These are phyloP conservation scores for Fremontodendron californicum DNA, from an alignment of 345 rosid species.

Conservation along the genomic window DNA sequence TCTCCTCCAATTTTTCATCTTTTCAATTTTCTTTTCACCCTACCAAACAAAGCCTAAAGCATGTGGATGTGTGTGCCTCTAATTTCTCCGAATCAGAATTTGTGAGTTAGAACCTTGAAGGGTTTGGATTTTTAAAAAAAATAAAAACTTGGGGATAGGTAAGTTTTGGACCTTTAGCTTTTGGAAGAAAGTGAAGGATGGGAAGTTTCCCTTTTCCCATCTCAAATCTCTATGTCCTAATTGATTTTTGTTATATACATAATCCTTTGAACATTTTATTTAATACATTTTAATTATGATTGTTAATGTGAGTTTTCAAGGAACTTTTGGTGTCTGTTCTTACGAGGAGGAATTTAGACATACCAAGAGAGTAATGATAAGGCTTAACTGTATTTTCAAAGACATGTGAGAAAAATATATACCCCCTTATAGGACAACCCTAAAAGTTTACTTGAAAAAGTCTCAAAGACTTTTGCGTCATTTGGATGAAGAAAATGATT, in stretches of 20 bases:
- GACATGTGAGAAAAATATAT: background rate
- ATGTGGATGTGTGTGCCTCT: conserved; percentile 8
- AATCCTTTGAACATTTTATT: background rate
- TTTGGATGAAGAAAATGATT: too few relatives aligned
- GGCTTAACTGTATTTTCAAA: conserved; percentile 1
- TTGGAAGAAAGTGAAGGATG: conserved; percentile 12
- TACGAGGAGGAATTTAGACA: background rate
- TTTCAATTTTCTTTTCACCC: too few relatives aligned
- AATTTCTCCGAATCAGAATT: background rate
- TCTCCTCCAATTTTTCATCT: too few relatives aligned
- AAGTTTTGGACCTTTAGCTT: conserved; percentile 6
- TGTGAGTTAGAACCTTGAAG: background rate
- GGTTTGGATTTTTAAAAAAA: background rate
- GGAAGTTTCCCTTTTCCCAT: conserved; percentile 7
- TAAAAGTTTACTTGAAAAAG: too few relatives aligned
- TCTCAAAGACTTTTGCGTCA: too few relatives aligned
- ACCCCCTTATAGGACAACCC: too few relatives aligned
- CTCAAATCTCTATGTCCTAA: background rate
- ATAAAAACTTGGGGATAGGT: background rate
- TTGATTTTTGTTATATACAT: too few relatives aligned
- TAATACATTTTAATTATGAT: background rate
- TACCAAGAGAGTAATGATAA: conserved; percentile 13
- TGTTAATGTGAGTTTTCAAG: conserved; percentile 1
- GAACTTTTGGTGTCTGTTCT: background rate
- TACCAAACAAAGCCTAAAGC: too few relatives aligned